A percentile compares a stretch with the other conserved stretches of the same genome.
Evolutionary conservation across 2,329 filamentous ascomycete species (phyloP).

Genomic region (Sordariomycetes sp.): DNA sequence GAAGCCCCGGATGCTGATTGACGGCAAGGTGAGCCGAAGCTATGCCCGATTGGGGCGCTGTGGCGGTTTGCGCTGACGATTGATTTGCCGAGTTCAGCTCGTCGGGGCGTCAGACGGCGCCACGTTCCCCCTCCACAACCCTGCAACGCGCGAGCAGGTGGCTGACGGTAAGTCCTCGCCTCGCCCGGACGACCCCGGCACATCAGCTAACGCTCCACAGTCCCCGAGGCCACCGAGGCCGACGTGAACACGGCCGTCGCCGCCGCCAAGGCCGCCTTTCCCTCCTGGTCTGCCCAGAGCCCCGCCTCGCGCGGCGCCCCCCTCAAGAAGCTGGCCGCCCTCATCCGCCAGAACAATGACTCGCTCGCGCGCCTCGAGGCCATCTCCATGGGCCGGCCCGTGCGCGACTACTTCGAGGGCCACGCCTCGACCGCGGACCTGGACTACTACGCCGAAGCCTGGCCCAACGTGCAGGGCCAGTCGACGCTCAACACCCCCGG

Average conservation of each 20-base stretch:
- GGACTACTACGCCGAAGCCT: slow-evolving; percentile 76
- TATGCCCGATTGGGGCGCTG: neutral
- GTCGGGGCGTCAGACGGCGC: slow-evolving; percentile 7
- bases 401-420: slow-evolving; percentile 65
- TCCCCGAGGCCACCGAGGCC: slow-evolving; percentile 32
- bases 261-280: slow-evolving; percentile 35
- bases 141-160: slow-evolving; percentile 12
- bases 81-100: neutral
- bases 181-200: neutral
- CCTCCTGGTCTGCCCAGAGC: slow-evolving; percentile 28
- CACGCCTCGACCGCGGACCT: slow-evolving; percentile 65
- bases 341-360: slow-evolving; percentile 55
- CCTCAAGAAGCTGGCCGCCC: slow-evolving; percentile 52
- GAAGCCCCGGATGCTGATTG: slow-evolving; percentile 5
- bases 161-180: slow-evolving; percentile 11
- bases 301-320: slow-evolving; percentile 25
- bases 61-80: neutral
- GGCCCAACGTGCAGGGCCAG: slow-evolving; percentile 60
- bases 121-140: slow-evolving; percentile 13
- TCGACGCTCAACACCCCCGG: slow-evolving; percentile 63
- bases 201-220: slow-evolving; percentile 10
- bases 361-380: slow-evolving; percentile 59
- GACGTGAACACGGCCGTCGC: slow-evolving; percentile 36
- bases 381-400: slow-evolving; percentile 66
- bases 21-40: slow-evolving; percentile 3